phyloP scores from a whole-genome alignment of 202 grass and related monocot genomes.

The Carex sylvatica region DNA sequence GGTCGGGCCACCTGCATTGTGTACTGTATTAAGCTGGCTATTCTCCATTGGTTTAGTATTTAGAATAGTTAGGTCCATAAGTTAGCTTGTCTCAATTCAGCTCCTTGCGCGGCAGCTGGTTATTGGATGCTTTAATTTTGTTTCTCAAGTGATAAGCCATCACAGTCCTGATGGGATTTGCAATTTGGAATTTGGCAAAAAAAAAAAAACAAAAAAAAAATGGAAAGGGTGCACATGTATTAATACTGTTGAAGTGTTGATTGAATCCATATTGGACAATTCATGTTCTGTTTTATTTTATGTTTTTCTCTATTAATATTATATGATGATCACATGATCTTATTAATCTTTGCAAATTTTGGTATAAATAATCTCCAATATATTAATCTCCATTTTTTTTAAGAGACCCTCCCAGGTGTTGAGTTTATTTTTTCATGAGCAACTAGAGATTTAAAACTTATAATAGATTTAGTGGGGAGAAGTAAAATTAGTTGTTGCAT shows the following conservation, averaged over 20 bases:
- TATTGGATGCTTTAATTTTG: neutral
- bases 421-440: neutral
- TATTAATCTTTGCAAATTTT: too few species aligned
- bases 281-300: neutral
- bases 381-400: too few species aligned
- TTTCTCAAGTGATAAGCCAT: constrained; percentile 15
- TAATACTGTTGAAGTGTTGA: neutral
- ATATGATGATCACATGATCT: neutral
- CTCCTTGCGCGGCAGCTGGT: neutral
- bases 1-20: neutral
- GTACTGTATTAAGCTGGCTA: neutral
- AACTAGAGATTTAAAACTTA: too few species aligned
- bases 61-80: neutral
- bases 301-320: neutral
- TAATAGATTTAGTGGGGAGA: too few species aligned
- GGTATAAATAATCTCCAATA: too few species aligned
- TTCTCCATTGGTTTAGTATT: neutral
- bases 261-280: neutral
- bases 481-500: too few species aligned
- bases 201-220: too few species aligned
- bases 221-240: neutral
- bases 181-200: neutral
- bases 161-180: neutral
- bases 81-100: neutral
- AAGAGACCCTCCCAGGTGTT: neutral